Base-by-base conservation (phyloP, 2,329 filamentous ascomycete genomes). In the Zasmidium angulare region DNA sequence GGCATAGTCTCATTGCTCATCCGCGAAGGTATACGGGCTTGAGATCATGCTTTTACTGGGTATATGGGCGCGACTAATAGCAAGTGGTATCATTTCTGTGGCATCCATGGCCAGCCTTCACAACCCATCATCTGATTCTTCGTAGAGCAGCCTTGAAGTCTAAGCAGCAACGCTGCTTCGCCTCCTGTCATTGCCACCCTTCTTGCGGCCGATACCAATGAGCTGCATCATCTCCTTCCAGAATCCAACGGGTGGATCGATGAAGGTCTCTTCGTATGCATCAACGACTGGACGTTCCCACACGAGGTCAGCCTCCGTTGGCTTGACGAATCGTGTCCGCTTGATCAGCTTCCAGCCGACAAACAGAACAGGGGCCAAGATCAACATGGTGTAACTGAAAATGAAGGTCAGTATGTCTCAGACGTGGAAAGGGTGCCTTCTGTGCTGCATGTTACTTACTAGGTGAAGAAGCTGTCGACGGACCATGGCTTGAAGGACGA, bases 321-420 rank as follows among this genome's bases (percentile, higher is more conserved):
- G 75, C 1, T 73, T 73, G 12, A 86, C 76, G 53, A 84, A 75
- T 61, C 77, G 80, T 1, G 87, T 89, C 53, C 76, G 76, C 76
- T 88, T 84, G 71, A 86, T 20, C 0, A 89, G 2, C 75, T 90
- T 90, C 86, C 86, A 90, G 67, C 77, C 76, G 40, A 81, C 52
- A 71, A 81, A 89, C 2, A 84, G 71, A 29, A 83, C 66, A 1
- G 81, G 79, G 0, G 80, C 79, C 19, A 86, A 72, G 14, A 85
- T 71, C 57, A 82, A 75, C 81, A 86, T 84, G 26, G n/a, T n/a
- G n/a, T n/a, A n/a, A 80, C 29, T 36, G 29, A 36, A 36, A 14
- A 36, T 36, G 14, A 14, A 14, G 14, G 29, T 36, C 14, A 36
- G 29, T 14, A 36, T 36, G 29, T 36, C 7, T 36, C 29, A 7